These are phyloP conservation scores for Saccharomyces jurei DNA, from an alignment of 805 yeast genomes.

Conservation along the genomic window DNA sequence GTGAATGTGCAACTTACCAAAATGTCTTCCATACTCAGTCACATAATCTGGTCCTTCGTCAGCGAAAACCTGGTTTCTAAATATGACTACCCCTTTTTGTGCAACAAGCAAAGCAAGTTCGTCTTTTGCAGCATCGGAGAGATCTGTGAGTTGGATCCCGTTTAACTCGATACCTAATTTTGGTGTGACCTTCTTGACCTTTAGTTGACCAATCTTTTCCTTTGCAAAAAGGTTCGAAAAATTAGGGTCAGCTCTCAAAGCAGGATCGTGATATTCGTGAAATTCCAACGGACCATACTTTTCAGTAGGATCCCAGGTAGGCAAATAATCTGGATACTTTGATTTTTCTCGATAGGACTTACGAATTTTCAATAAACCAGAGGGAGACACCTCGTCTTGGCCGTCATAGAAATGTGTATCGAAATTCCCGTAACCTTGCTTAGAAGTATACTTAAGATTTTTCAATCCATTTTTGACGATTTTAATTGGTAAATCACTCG, in stretches of 20 bases:
- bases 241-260: slow-evolving; percentile 14
- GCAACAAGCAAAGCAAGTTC: slow-evolving; percentile 65
- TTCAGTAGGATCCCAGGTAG: slow-evolving; percentile 23
- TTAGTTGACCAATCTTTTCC: slow-evolving; percentile 17
- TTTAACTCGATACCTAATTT: slow-evolving; percentile 59
- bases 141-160: slow-evolving; percentile 51
- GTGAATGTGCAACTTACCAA: slow-evolving; percentile 66
- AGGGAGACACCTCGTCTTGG: slow-evolving; percentile 24
- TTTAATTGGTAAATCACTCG: background rate
- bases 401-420: slow-evolving; percentile 19
- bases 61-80: slow-evolving; percentile 60
- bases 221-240: slow-evolving; percentile 22
- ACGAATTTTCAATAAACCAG: slow-evolving; percentile 21
- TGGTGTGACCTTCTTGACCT: slow-evolving; percentile 46
- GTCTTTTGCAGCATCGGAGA: slow-evolving; percentile 49
- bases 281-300: slow-evolving; percentile 13
- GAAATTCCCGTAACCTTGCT: slow-evolving; percentile 24
- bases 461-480: background rate
- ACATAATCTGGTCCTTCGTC: slow-evolving; percentile 42
- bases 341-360: slow-evolving; percentile 15
- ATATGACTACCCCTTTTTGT: slow-evolving; percentile 59
- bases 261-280: slow-evolving; percentile 16
- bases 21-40: slow-evolving; percentile 49
- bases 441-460: background rate
- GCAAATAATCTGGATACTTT: slow-evolving; percentile 26